A percentile compares a stretch with the other conserved stretches of the same genome.
phyloP scores from a whole-genome alignment of 768 basidiomycete genomes.

The Auriscalpium orientale region DNA sequence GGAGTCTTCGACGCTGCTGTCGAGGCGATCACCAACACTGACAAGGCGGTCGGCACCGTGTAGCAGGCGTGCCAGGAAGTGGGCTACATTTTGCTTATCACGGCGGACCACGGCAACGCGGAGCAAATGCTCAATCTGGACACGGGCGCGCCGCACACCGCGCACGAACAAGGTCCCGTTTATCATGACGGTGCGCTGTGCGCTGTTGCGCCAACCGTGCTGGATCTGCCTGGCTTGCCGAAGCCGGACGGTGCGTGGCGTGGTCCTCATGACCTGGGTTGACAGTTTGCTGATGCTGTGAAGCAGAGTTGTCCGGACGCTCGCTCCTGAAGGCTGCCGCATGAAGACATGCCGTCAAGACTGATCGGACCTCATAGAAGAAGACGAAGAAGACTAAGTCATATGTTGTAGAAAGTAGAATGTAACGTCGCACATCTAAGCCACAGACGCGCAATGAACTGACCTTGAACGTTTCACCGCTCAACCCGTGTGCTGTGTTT shows the following conservation, averaged over 20 bases:
- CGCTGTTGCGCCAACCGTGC: constrained; percentile 85
- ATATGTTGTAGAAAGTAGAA: too few species aligned
- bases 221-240: constrained; percentile 68
- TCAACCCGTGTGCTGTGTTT: too few species aligned
- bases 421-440: too few species aligned
- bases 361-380: too few species aligned
- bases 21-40: constrained; percentile 79
- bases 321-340: background rate
- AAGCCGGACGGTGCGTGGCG: constrained; percentile 55
- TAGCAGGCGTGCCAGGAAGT: constrained; percentile 79
- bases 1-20: constrained; percentile 90
- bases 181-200: constrained; percentile 78
- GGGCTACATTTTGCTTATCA: constrained; percentile 82
- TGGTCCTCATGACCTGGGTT: background rate
- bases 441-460: too few species aligned
- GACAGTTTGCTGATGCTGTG: background rate
- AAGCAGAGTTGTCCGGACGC: background rate
- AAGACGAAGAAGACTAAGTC: too few species aligned
- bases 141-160: constrained; percentile 84
- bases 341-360: background rate
- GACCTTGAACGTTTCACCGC: too few species aligned
- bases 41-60: constrained; percentile 81
- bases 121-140: constrained; percentile 86
- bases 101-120: constrained; percentile 93
- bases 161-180: constrained; percentile 91